These are phyloP conservation scores for Helenozyma rhizophorensis DNA, from an alignment of 805 yeast species.

Conservation along the genomic window DNA sequence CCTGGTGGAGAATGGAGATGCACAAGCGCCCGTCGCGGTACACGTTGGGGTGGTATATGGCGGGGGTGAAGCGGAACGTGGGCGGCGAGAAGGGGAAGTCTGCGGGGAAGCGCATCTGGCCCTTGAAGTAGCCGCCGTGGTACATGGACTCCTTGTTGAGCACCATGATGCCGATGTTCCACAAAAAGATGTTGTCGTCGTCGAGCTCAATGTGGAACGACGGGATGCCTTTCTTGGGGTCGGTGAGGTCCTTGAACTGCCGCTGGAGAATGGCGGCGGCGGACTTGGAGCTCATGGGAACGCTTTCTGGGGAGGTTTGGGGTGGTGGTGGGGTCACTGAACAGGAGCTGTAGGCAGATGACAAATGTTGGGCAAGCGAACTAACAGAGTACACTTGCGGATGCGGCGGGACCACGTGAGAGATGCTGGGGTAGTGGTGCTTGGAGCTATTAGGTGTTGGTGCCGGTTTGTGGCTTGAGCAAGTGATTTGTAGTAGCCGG, in stretches of 20 bases:
- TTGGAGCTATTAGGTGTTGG: no score
- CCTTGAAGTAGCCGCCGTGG: constrained; percentile 92
- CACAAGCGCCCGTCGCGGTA: constrained; percentile 91
- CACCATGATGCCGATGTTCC: constrained; percentile 93
- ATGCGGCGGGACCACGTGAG: neutral
- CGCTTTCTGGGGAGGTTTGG: neutral
- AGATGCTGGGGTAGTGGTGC: no score
- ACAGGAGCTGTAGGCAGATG: no score
- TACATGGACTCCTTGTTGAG: constrained; percentile 83
- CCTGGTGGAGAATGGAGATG: constrained; percentile 86
- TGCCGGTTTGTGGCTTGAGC: no score
- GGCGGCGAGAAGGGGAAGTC: constrained; percentile 95
- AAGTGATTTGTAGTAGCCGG: no score
- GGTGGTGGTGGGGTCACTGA: constrained; percentile 2
- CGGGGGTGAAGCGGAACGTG: constrained; percentile 84
- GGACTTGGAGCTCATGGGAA: constrained; percentile 43
- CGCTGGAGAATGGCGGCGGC: constrained; percentile 86
- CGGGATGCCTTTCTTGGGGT: constrained; percentile 72
- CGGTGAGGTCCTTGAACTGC: constrained; percentile 90
- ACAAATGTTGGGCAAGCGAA: no score
- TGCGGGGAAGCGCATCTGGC: constrained; percentile 87
- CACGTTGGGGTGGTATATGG: constrained; percentile 93
- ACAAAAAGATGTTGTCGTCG: constrained; percentile 52
- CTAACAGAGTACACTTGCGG: no score
- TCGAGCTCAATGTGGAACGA: constrained; percentile 62